These are phyloP conservation scores for Eucalyptus viminalis DNA, from an alignment of 345 rosid genomes.

Conservation along the genomic window DNA sequence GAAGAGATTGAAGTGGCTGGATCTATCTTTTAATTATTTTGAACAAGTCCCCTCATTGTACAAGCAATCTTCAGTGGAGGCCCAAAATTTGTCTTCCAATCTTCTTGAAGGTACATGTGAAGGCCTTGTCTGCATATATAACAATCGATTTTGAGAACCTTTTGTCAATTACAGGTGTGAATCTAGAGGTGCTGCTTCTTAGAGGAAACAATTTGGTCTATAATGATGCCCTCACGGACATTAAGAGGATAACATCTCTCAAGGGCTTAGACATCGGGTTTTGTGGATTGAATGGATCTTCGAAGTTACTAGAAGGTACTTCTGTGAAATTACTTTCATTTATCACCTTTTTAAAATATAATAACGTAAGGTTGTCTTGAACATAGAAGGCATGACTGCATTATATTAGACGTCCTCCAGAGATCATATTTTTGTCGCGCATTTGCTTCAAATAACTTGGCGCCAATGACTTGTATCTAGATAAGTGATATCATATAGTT, in stretches of 20 bases:
- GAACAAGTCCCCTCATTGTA: not conserved
- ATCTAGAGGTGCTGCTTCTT: too few relatives aligned
- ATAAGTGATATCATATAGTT: not conserved
- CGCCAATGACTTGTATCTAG: not conserved
- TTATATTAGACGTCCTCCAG: not conserved
- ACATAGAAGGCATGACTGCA: not conserved
- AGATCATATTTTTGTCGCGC: not conserved
- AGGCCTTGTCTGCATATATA: not conserved
- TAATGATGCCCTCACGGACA: too few relatives aligned
- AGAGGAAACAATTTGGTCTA: too few relatives aligned
- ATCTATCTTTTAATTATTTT: not conserved
- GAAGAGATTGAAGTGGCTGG: not conserved
- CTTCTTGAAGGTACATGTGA: not conserved
- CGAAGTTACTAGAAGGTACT: too few relatives aligned
- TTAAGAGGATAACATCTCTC: too few relatives aligned
- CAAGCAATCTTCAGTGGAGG: not conserved
- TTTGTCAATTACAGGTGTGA: too few relatives aligned
- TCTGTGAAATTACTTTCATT: not conserved
- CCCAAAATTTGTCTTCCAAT: not conserved
- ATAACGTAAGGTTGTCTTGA: not conserved
- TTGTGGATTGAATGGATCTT: too few relatives aligned
- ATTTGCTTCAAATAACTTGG: not conserved
- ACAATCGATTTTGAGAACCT: not conserved
- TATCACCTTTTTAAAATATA: too few relatives aligned
- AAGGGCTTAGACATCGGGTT: fast-evolving